Percentiles rank a stretch among this genome's conserved stretches.
phyloP scores from a whole-genome alignment of 129 eudicot genomes.

The Calendula officinalis region DNA sequence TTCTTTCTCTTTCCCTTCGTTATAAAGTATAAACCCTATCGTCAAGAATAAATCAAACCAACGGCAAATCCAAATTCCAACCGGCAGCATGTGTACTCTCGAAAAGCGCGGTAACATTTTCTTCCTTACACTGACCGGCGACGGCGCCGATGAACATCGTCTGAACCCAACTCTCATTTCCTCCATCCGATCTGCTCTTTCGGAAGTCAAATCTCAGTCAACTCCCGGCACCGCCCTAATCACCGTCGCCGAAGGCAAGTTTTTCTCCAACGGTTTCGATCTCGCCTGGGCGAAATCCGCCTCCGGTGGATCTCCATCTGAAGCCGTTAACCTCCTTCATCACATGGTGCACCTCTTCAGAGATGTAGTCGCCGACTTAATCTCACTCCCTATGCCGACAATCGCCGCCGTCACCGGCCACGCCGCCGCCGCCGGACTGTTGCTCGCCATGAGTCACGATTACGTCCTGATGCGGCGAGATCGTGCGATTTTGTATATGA shows the following conservation, averaged over 20 bases:
- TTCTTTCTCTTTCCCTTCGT: not conserved
- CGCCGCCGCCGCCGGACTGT: conserved; percentile 89
- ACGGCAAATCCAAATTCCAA: conserved; percentile 4
- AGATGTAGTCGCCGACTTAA: conserved; percentile 49
- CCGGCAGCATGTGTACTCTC: conserved; percentile 53
- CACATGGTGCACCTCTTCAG: conserved; percentile 55
- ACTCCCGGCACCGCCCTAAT: conserved; percentile 53
- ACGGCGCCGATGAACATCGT: conserved; percentile 65
- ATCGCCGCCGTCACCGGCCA: conserved; percentile 82
- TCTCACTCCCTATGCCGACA: conserved; percentile 81
- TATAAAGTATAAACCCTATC: conserved; percentile 1
- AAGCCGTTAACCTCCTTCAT: conserved; percentile 33
- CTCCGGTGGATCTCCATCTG: conserved; percentile 39
- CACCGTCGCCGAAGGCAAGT: conserved; percentile 59
- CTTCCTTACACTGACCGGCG: conserved; percentile 62
- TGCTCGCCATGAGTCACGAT: conserved; percentile 76
- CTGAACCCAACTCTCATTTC: conserved; percentile 60
- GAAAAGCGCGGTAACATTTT: conserved; percentile 63
- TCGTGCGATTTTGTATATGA: conserved; percentile 70
- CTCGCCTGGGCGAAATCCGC: conserved; percentile 57
- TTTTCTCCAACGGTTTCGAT: conserved; percentile 91
- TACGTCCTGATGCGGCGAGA: conserved; percentile 64
- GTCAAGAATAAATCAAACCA: not conserved
- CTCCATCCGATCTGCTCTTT: conserved; percentile 55
- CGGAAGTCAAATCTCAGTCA: conserved; percentile 59